phyloP scores from a whole-genome alignment of 257 asterid species.

The Cinchona pubescens region DNA sequence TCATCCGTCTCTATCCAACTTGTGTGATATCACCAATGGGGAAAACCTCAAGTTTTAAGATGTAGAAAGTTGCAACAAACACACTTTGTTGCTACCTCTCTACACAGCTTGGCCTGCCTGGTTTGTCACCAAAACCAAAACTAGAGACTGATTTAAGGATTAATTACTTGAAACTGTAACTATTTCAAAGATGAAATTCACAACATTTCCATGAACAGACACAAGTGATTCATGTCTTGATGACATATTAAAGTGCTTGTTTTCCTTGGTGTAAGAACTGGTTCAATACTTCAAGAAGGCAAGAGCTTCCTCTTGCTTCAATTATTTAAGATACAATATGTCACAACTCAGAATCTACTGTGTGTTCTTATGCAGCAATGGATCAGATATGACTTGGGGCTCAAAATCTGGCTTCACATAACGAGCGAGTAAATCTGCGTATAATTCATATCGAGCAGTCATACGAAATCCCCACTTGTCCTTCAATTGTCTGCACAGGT shows the following conservation, averaged over 20 bases:
- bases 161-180: neutral
- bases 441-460: slow-evolving; percentile 85
- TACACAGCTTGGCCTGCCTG: neutral
- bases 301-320: neutral
- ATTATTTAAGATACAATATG: neutral
- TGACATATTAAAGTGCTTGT: neutral
- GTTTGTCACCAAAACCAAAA: neutral
- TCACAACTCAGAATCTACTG: slow-evolving; percentile 17
- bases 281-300: neutral
- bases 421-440: slow-evolving; percentile 59
- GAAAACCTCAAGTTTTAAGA: neutral
- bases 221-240: neutral
- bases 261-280: neutral
- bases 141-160: neutral
- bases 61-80: neutral
- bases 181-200: neutral
- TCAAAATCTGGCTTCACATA: slow-evolving; percentile 76
- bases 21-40: neutral
- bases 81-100: neutral
- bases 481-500: slow-evolving; percentile 83
- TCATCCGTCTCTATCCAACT: neutral
- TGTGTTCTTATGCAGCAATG: slow-evolving; percentile 51
- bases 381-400: slow-evolving; percentile 83
- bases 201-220: neutral
- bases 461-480: slow-evolving; percentile 96